Evolutionary conservation across 345 rosid genomes (phyloP), one percentile per base, ranked within the genome.

Genomic region (Crucihimalaya himalaica): DNA sequence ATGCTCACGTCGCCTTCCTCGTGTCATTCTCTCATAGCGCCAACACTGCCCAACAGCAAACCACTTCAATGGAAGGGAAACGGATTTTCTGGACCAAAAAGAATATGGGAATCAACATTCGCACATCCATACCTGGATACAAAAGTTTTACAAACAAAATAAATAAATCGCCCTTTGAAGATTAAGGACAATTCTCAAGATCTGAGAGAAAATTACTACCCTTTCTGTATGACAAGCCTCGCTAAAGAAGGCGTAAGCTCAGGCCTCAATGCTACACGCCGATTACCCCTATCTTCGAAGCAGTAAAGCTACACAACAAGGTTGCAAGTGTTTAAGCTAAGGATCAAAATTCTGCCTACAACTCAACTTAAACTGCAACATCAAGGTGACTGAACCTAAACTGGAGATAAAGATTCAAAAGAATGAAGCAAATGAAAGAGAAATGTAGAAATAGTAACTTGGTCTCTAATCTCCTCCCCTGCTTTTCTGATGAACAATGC

Each of bases 21-120:
- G 86, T 3, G 97, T 94, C 98, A 94, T 94, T 73, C 98, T 87
- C 77, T 91, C 98, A 71, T 94, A 94, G 15, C 98, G 81, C 98
- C 98, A 94, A 81, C 97, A 91, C 78, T 94, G 97, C 21, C 98
- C 98, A 56, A 91, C 63, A 10, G 98, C 89, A 85, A 89, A 91
- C 97, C 98, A 94, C 83, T 94, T 94, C 84, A 94, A 75, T 0
- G 98, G 99, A 45, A 95, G 86, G 66, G 99, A 75, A 66, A 82
- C 83, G 0, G 97, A 95, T 87, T 89, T 91, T 87, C 97, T 91
- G 87, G 76, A 88, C 85, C 86, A 83, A 87, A 86, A 83, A 86
- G 74, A 79, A 84, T 58, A 81, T 32, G 78, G 70, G 69, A 76
- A 84, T 90, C 94, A 89, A 87, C 66, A 84, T 78, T 81, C 83